phyloP scores from a whole-genome alignment of 2,329 filamentous ascomycete genomes.

The Xylaria sp. region DNA sequence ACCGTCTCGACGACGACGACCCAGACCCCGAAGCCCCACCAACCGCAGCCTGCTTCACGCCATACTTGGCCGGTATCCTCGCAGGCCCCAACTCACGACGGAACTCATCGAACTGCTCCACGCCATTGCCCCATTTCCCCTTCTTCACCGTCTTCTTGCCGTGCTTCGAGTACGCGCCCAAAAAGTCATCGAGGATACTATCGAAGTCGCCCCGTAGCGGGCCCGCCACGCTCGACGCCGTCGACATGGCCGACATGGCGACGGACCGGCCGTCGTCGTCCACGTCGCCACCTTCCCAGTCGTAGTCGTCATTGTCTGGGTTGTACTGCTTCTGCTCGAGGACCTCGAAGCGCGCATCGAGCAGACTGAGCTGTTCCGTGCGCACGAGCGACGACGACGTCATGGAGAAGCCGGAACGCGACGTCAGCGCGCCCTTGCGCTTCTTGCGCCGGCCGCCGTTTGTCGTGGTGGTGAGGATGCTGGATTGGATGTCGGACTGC shows the following conservation, averaged over 20 bases:
- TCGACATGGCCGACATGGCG: constrained; percentile 51
- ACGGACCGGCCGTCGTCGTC: constrained; percentile 36
- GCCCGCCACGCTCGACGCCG: constrained; percentile 61
- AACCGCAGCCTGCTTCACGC: constrained; percentile 9
- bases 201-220: constrained; percentile 76
- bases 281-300: constrained; percentile 37
- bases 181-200: constrained; percentile 86
- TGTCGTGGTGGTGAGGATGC: constrained; percentile 68
- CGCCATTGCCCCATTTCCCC: constrained; percentile 70
- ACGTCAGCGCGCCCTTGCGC: constrained; percentile 88
- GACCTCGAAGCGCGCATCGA: constrained; percentile 88
- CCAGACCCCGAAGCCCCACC: constrained; percentile 54
- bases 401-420: constrained; percentile 85
- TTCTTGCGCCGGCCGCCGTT: constrained; percentile 84
- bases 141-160: constrained; percentile 75
- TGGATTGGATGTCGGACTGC: constrained; percentile 62
- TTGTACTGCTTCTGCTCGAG: constrained; percentile 70
- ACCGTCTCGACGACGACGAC: constrained; percentile 18
- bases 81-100: constrained; percentile 73
- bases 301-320: constrained; percentile 48
- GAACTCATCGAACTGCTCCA: constrained; percentile 89
- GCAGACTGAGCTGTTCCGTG: constrained; percentile 76
- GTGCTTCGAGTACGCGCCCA: constrained; percentile 65
- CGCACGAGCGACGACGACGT: constrained; percentile 80
- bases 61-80: constrained; percentile 42